Percentiles rank a stretch among this genome's conserved stretches.
phyloP scores from a whole-genome alignment of 2,329 filamentous ascomycete species.

The Biscogniauxia sp. region DNA sequence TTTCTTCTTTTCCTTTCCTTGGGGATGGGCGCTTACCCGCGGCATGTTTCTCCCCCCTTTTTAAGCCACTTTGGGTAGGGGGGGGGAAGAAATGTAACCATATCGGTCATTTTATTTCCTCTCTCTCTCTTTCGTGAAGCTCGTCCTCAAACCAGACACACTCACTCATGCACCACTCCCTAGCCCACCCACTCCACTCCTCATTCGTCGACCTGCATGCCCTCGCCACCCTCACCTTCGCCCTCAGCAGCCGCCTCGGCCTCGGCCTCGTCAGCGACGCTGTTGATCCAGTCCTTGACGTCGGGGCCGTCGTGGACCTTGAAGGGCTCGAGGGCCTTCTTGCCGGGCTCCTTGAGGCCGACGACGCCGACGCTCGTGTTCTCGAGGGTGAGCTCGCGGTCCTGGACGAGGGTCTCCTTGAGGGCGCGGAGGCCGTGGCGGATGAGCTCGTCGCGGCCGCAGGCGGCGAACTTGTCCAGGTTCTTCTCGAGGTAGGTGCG shows the following conservation, averaged over 20 bases:
- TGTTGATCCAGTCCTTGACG: constrained; percentile 81
- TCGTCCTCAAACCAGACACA: too few species aligned
- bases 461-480: constrained; percentile 75
- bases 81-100: too few species aligned
- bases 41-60: too few species aligned
- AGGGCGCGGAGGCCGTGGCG: constrained; percentile 86
- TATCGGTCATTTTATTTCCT: too few species aligned
- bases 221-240: constrained; percentile 34
- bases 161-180: constrained; percentile 6
- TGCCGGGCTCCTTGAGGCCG: constrained; percentile 55
- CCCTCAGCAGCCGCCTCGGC: constrained; percentile 29
- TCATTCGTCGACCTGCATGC: constrained; percentile 46
- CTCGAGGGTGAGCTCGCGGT: constrained; percentile 95
- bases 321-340: constrained; percentile 71
- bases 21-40: too few species aligned
- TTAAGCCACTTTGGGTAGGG: too few species aligned
- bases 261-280: constrained; percentile 57
- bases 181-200: constrained; percentile 33
- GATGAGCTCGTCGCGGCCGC: constrained; percentile 80
- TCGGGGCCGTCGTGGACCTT: constrained; percentile 88
- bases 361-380: constrained; percentile 92
- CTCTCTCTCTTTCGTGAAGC: too few species aligned
- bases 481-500: constrained; percentile 94
- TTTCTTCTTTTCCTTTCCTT: too few species aligned
- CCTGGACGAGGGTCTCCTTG: constrained; percentile 94